Percentiles rank a stretch among this genome's conserved stretches.
Evolutionary conservation across 2,329 filamentous ascomycete species (phyloP).

Genomic region (Arthrobotrys conoides): DNA sequence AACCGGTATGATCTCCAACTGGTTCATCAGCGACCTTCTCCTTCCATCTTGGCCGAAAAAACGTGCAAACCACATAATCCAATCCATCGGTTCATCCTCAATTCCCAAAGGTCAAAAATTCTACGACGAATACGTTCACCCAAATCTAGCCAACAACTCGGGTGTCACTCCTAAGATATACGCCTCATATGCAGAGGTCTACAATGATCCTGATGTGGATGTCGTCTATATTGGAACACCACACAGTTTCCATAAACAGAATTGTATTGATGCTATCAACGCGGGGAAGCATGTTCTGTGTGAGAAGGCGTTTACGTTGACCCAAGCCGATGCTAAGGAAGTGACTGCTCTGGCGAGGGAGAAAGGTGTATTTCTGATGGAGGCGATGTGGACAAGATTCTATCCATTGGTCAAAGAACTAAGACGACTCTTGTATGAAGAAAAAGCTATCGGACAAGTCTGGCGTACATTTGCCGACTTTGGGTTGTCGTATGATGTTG

Average conservation of each 20-base stretch:
- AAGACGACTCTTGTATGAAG: slow-evolving; percentile 66
- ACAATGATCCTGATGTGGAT: slow-evolving; percentile 68
- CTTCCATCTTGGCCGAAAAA: slow-evolving; percentile 66
- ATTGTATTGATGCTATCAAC: slow-evolving; percentile 68
- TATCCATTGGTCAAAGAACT: slow-evolving; percentile 67
- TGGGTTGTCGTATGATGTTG: slow-evolving; percentile 66
- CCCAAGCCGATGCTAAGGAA: slow-evolving; percentile 67
- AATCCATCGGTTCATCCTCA: slow-evolving; percentile 68
- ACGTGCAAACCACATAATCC: slow-evolving; percentile 68
- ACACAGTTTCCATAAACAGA: slow-evolving; percentile 69
- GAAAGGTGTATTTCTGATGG: slow-evolving; percentile 69
- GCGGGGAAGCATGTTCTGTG: slow-evolving; percentile 69
- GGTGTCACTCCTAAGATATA: slow-evolving; percentile 66
- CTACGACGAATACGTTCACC: slow-evolving; percentile 64
- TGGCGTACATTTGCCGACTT: slow-evolving; percentile 68
- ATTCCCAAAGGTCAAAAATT: slow-evolving; percentile 67
- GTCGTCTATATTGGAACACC: slow-evolving; percentile 70
- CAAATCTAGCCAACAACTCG: slow-evolving; percentile 62
- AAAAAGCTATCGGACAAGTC: slow-evolving; percentile 68
- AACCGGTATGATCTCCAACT: slow-evolving; percentile 69
- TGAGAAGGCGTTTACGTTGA: slow-evolving; percentile 70
- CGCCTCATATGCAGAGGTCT: slow-evolving; percentile 67
- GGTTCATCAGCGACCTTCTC: slow-evolving; percentile 69
- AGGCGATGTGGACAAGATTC: slow-evolving; percentile 70
- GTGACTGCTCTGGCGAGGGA: slow-evolving; percentile 67